Base-by-base conservation (phyloP, 192 early-diverging fungal species). In the Martensiomyces pterosporus region DNA sequence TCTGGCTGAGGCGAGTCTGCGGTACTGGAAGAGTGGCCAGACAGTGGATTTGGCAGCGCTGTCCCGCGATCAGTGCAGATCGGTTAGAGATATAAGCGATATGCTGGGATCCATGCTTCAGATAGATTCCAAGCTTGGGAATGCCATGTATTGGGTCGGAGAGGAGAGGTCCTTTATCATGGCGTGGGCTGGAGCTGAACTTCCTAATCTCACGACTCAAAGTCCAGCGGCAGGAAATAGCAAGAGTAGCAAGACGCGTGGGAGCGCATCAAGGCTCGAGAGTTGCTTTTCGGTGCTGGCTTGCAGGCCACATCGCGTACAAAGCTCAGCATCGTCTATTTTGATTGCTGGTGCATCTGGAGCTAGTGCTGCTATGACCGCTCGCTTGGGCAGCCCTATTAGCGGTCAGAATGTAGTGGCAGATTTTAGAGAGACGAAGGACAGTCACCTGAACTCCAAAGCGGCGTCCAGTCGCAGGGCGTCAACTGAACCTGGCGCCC, bases 101-200 rank as follows among this genome's bases (percentile, higher is more conserved):
- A 72, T 72, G 68, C 68, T 72, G 10, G 68, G 65, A 41, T 52
- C 64, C 53, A 56, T 59, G 44, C 53, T 72, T 2, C 57, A 59
- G 45, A 62, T 61, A 8, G 64, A 64, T 19, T 56, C 45, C 34
- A 61, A 53, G 19, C 65, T 72, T 60, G 65, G 65, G 16, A 54
- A 55, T 21, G 45, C 52, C 9, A 43, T 62, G 4, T 57, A 24
- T 32, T 72, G 68, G 68, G 62, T 43, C 3, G 54, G 43, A 12
- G 46, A 72, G 41, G 50, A 52, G 45, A 52, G 36, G 2, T 15
- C 23, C 17, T 43, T 64, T 14, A 44, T 72, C 12, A 38, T 53
- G 34, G 37, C 27, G 3, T 72, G 68, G 68, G 68, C 68, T 2
- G 62, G 52, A n/a, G 40, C 41, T 5, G 61, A 72, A 53, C 65